Evolutionary conservation across 345 rosid genomes (phyloP), one percentile per base, ranked within the genome.

Genomic region (Heritiera fomes): DNA sequence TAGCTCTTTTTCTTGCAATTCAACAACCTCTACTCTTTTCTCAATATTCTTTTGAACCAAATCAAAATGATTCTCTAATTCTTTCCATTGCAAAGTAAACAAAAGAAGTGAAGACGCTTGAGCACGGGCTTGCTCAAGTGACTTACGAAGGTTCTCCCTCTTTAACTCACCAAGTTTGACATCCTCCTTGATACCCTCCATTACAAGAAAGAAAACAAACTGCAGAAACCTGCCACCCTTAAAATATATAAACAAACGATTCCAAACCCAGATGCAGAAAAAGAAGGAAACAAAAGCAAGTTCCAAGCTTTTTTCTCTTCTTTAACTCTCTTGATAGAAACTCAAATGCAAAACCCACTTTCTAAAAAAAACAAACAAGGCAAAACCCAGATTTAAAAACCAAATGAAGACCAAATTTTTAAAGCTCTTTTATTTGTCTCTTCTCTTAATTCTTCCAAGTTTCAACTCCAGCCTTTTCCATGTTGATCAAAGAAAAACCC

Each of bases 41-140:
- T 38, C 80, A 58, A 82, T 40, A 11, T 28, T 50, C 41, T 23
- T 17, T 46, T 50, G 62, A 17, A 56, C 43, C 11, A 38, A 68
- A 30, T 80, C 82, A 10, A 80, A 73, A 23, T 80, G 81, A n/a
- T 71, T 72, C 67, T 81, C 84, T 43, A 83, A 50, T 18, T 85
- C 90, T 43, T 78, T 78, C 88, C 86, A 83, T 17, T 59, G 68
- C 17, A 85, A 73, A 17, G 84, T 52, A 15, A 87, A 69, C n/a
- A 59, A 17, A 7, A 85, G 63, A 34, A 87, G 7, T 0, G 84
- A 79, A 75, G 83, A 80, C 0, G 85, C 68, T 60, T 79, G 79
- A n/a, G 78, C 71, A 14, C 74, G 63, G 38, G 77, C 74, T 23
- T 81, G 68, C 68, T 86, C 85, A 47, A 72, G 47, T 13, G 71